phyloP scores from a whole-genome alignment of 2,329 filamentous ascomycete species.

The Helotiales sp. region DNA sequence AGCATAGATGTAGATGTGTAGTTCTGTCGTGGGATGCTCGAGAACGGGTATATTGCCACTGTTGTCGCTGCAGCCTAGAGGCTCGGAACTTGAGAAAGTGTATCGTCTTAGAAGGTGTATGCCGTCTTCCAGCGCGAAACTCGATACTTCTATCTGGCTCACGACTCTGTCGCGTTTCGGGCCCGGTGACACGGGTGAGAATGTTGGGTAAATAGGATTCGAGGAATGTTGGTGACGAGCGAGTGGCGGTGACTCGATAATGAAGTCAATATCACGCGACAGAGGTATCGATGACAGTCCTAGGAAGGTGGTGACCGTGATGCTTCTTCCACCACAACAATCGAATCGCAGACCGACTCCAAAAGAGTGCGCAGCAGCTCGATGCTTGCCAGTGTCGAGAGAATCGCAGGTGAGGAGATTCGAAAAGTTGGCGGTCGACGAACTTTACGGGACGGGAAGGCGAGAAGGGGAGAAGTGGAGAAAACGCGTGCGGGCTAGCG shows the following conservation, averaged over 20 bases:
- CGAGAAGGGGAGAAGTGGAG: no score
- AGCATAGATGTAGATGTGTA: slow-evolving; percentile 21
- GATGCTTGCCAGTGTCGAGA: background rate
- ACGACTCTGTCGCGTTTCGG: background rate
- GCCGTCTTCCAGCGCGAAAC: background rate
- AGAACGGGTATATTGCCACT: background rate
- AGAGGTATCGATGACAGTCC: background rate
- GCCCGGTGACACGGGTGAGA: background rate
- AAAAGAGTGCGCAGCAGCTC: background rate
- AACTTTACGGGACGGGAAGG: background rate
- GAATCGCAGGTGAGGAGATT: background rate
- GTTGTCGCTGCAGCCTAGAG: background rate
- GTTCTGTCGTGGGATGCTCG: background rate
- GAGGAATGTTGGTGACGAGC: slow-evolving; percentile 14
- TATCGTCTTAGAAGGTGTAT: background rate
- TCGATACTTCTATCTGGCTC: background rate
- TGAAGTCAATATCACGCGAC: background rate
- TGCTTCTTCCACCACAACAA: background rate
- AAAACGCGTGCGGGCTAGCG: no score
- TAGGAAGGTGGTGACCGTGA: background rate
- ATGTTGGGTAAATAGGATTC: slow-evolving; percentile 3
- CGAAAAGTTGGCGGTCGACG: background rate
- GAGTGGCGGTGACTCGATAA: background rate
- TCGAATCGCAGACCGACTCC: background rate
- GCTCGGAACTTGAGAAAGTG: background rate